Conservation (phyloP, 2,329 filamentous ascomycete species). For the Pseudogymnoascus sp. region DNA sequence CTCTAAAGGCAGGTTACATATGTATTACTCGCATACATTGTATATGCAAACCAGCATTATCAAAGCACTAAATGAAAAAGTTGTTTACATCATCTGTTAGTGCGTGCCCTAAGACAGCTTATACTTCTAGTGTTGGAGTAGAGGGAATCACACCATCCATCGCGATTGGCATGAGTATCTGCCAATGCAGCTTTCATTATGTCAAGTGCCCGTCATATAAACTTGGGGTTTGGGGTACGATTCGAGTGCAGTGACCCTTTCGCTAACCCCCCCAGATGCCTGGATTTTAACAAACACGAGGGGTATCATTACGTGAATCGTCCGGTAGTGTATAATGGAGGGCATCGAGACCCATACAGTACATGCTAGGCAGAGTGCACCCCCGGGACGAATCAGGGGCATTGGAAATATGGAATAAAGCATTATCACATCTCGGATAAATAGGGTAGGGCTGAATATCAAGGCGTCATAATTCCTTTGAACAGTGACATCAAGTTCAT, state of each 20-base stretch:
- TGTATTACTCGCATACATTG: background rate
- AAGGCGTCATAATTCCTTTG: background rate
- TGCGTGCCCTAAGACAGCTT: background rate
- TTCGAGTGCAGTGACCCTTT: background rate
- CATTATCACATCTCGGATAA: background rate
- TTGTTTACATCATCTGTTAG: constrained; percentile 1
- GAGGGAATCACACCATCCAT: background rate
- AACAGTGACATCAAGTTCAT: background rate
- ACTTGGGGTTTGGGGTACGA: background rate
- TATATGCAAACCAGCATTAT: constrained; percentile 4
- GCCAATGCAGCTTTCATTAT: background rate
- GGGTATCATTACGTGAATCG: background rate
- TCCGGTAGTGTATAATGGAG: background rate
- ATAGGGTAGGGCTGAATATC: background rate
- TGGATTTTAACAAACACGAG: background rate
- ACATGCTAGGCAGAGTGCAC: background rate
- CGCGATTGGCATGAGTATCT: background rate
- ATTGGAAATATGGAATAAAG: background rate
- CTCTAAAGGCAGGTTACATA: background rate
- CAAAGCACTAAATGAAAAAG: background rate
- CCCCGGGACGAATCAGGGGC: background rate
- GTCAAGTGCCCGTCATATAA: background rate
- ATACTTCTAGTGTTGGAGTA: background rate
- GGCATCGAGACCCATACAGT: background rate
- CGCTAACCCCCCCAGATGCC: background rate